Evolutionary conservation across 768 basidiomycete genomes (phyloP).

Genomic region (Hericium erinaceus): DNA sequence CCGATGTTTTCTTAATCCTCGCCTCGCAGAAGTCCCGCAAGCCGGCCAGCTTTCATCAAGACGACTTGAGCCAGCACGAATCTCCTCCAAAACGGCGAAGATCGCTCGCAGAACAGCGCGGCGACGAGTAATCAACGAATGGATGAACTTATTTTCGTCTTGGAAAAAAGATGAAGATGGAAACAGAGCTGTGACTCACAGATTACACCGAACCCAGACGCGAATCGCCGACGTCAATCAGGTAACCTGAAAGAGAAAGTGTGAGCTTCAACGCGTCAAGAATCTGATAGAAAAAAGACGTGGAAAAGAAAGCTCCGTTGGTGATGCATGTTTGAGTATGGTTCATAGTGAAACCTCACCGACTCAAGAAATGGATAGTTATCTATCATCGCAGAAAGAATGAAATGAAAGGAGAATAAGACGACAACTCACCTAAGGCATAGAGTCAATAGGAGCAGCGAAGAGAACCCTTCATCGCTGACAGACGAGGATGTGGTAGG

Average conservation of each 20-base stretch:
- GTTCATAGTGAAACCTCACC: slow-evolving; percentile 14
- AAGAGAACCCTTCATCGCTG: not conserved
- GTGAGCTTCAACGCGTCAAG: not conserved
- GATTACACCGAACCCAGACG: too few relatives aligned
- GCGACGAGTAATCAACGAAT: slow-evolving; percentile 14
- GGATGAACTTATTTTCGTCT: slow-evolving; percentile 17
- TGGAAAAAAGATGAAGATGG: not conserved
- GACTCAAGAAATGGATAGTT: slow-evolving; percentile 14
- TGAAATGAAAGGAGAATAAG: not conserved
- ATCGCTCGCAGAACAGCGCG: slow-evolving; percentile 5
- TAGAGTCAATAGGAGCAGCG: not conserved
- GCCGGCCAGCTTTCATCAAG: slow-evolving; percentile 8
- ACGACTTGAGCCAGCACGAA: slow-evolving; percentile 8
- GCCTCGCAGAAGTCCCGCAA: not conserved
- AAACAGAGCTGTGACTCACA: too few relatives aligned
- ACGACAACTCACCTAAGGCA: slow-evolving; percentile 5
- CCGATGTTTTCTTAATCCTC: slow-evolving; percentile 13
- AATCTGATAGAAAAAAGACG: not conserved
- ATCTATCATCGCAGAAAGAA: slow-evolving; percentile 12
- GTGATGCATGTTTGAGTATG: slow-evolving; percentile 19
- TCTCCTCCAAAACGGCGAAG: slow-evolving; percentile 1
- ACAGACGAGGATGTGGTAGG: not conserved
- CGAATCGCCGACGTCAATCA: too few relatives aligned
- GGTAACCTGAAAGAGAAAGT: not conserved
- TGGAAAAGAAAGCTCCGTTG: slow-evolving; percentile 13